Evolutionary conservation across 2,329 filamentous ascomycete species (phyloP).

Genomic region (Periconia sp.): DNA sequence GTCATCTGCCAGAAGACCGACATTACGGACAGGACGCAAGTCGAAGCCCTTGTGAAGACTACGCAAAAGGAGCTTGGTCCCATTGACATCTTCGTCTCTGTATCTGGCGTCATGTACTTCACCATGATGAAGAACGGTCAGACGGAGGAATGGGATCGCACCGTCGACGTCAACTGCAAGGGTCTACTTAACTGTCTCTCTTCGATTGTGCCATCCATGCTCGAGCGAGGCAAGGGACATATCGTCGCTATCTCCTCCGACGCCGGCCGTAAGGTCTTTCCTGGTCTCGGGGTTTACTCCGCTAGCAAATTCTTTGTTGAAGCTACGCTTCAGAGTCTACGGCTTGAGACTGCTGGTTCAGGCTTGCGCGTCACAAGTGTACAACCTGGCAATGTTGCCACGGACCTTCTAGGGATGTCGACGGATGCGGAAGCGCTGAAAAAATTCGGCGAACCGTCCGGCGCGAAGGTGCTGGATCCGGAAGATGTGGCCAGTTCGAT

Average conservation of each 20-base stretch:
- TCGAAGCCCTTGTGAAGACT: slow-evolving; percentile 68
- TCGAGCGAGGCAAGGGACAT: slow-evolving; percentile 71
- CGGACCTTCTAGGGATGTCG: slow-evolving; percentile 75
- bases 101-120: slow-evolving; percentile 87
- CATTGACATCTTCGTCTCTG: slow-evolving; percentile 79
- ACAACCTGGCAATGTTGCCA: slow-evolving; percentile 79
- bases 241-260: slow-evolving; percentile 84
- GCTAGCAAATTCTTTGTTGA: slow-evolving; percentile 87
- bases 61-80: slow-evolving; percentile 69
- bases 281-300: slow-evolving; percentile 80
- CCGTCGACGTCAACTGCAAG: slow-evolving; percentile 87
- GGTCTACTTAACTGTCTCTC: slow-evolving; percentile 76
- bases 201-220: slow-evolving; percentile 73
- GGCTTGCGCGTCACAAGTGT: slow-evolving; percentile 76
- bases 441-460: slow-evolving; percentile 77
- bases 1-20: slow-evolving; percentile 74
- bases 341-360: slow-evolving; percentile 76
- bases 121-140: slow-evolving; percentile 83
- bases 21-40: slow-evolving; percentile 70
- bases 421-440: slow-evolving; percentile 78
- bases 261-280: slow-evolving; percentile 81
- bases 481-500: slow-evolving; percentile 76
- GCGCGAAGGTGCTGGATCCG: slow-evolving; percentile 75
- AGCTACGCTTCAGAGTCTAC: slow-evolving; percentile 75
- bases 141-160: slow-evolving; percentile 78